Evolutionary conservation across 2,329 filamentous ascomycete species (phyloP), one percentile per base, ranked within the genome.

Genomic region (Alternaria atra): DNA sequence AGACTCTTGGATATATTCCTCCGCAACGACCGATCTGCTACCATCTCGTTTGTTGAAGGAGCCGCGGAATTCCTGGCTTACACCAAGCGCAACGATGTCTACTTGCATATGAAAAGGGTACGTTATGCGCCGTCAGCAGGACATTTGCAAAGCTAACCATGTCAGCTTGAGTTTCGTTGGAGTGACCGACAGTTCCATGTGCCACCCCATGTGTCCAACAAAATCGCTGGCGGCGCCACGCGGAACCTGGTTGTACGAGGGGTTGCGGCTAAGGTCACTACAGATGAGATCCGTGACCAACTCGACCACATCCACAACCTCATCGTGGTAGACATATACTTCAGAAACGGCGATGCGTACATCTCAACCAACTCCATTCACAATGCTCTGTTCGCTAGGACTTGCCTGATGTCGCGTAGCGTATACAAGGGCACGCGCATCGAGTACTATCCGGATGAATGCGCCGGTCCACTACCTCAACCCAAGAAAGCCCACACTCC

Each of bases 281-380:
- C 89, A 66, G 80, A 86, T 7, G 79, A 80, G 15, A 87, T 96
- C 64, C 87, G 90, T 10, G 84, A 89, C 5, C 91, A 96, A 69
- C 83, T 95, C 37, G 90, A 93, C 25, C 92, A 96, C 74, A 94
- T 96, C 61, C 89, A 94, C 80, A 91, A 92, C 63, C 83, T 96
- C 1, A 82, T 90, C 23, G 85, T 96, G 10, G 83, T 95, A 70
- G 85, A 85, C 43, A 80, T 95, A 44, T 64, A 66, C 52, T 90
- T 91, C 75, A 77, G 79, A 3, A 81, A 83, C 17, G 83, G 83
- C 4, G 86, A 88, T 75, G 90, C 86, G 60, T 87, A 87, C 75
- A 87, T 96, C 65, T 89, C 86, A 56, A 92, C 90, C 7, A 96
- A 94, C 76, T 93, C 91, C 0, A 85, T 96, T 9, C 85, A 90